Base-by-base conservation (phyloP, 345 rosid species). In the Linum tenue region DNA sequence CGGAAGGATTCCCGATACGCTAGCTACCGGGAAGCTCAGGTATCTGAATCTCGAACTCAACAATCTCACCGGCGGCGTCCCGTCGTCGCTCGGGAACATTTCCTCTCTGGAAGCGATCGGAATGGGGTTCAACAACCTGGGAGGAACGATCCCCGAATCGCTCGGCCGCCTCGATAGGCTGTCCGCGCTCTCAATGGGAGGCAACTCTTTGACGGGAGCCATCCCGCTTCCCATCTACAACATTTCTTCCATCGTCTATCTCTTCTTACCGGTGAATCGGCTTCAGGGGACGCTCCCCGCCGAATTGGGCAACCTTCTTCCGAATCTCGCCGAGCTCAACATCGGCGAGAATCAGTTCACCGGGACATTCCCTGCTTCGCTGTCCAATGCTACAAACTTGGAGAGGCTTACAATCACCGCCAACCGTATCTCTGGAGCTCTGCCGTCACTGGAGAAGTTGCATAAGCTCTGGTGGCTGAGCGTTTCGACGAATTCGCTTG, bases 141-240 rank as follows among this genome's bases (percentile, higher is more conserved):
- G 22, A 1, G 83, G 80, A 59, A 63, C 31, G 12, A 56, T 79
- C 12, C 78, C 76, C 0, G 63, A 7, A 0, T 16, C 64, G 4
- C 61, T 79, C 3, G 76, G 76, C 37, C 72, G 60, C 7, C 5
- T 76, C 10, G 61, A 60, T 38, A 63, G 60, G 0, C 38, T 80
- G 1, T 0, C 1, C 1, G 0, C 0, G 8, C 31, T 76, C 5
- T 0, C 0, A 3, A 39, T 69, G 5, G 7, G 35, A 0, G 22
- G 0, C 0, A 72, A 76, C 8, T 38, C 5, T 12, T 31, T 74
- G 15, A 73, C 69, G 0, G 74, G 72, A 56, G 31, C 15, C 0
- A n/a, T 78, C 35, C 80, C 79, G 2, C 8, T 40, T 7, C 48
- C 67, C 0, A 8, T 48, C 37, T 57, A 53, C 69, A 48, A 56